Evolutionary conservation across 345 rosid genomes (phyloP).

Genomic region (Hibiscus trionum): DNA sequence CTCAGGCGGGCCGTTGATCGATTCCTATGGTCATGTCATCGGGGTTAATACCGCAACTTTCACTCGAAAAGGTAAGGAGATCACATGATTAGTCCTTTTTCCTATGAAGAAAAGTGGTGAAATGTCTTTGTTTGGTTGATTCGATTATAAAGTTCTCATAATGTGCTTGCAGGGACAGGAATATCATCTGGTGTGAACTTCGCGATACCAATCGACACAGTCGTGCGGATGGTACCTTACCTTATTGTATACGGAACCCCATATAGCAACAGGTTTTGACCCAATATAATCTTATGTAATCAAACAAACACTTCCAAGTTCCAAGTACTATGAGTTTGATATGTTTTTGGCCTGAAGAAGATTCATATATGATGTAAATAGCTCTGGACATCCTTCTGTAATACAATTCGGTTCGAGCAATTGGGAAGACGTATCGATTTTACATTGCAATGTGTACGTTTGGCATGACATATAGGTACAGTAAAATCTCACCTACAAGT

Average conservation of each 20-base stretch:
- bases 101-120: too few species aligned
- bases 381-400: neutral
- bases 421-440: neutral
- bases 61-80: slow-evolving; percentile 62
- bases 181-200: slow-evolving; percentile 77
- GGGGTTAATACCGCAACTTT: slow-evolving; percentile 91
- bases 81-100: too few species aligned
- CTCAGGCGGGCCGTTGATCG: slow-evolving; percentile 80
- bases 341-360: neutral
- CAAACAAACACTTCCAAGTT: neutral
- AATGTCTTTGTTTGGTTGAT: neutral
- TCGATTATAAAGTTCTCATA: too few species aligned
- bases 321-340: neutral
- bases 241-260: slow-evolving; percentile 86
- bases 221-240: slow-evolving; percentile 59
- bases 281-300: neutral
- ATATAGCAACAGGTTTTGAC: slow-evolving; percentile 66
- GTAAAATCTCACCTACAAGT: too few species aligned
- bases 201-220: slow-evolving; percentile 72
- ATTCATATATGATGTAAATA: neutral
- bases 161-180: slow-evolving; percentile 54
- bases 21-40: slow-evolving; percentile 76
- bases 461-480: too few species aligned
- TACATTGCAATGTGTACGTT: neutral
- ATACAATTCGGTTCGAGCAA: neutral